A percentile compares a stretch with the other conserved stretches of the same genome.
These are phyloP conservation scores for Amylocarpus encephaloides DNA, from an alignment of 2,329 filamentous ascomycete species.

Conservation along the genomic window DNA sequence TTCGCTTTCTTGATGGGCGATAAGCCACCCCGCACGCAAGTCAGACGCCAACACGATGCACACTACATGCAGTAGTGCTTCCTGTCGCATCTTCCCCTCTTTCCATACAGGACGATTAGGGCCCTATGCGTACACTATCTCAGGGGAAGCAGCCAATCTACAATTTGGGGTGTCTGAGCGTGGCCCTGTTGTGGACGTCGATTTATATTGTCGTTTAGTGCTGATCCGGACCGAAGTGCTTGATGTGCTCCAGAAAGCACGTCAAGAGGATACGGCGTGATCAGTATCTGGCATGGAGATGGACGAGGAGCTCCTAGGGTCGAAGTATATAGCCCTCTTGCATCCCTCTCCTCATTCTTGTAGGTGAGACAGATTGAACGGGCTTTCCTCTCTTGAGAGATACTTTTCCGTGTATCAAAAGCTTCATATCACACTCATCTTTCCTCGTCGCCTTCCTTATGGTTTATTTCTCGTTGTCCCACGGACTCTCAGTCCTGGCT, in stretches of 20 bases:
- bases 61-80: not conserved
- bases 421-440: not conserved
- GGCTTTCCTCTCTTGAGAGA: not conserved
- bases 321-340: not conserved
- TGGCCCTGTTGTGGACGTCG: not conserved
- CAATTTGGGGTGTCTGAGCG: constrained; percentile 3
- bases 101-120: not conserved
- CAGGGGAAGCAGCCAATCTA: constrained; percentile 19
- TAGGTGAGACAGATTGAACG: not conserved
- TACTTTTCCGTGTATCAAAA: not conserved
- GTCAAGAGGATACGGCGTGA: not conserved
- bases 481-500: not conserved
- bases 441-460: not conserved
- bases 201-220: not conserved
- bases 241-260: not conserved
- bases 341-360: not conserved
- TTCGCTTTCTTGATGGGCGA: not conserved
- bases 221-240: not conserved
- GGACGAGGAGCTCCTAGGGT: not conserved
- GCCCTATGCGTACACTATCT: not conserved
- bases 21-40: not conserved
- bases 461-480: not conserved
- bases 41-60: not conserved
- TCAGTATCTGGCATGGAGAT: not conserved
- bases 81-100: constrained; percentile 4